Evolutionary conservation across 371 early-diverging fungal genomes (phyloP), one percentile per base, ranked within the genome.

Genomic region (Encephalitozoon intestinalis): DNA sequence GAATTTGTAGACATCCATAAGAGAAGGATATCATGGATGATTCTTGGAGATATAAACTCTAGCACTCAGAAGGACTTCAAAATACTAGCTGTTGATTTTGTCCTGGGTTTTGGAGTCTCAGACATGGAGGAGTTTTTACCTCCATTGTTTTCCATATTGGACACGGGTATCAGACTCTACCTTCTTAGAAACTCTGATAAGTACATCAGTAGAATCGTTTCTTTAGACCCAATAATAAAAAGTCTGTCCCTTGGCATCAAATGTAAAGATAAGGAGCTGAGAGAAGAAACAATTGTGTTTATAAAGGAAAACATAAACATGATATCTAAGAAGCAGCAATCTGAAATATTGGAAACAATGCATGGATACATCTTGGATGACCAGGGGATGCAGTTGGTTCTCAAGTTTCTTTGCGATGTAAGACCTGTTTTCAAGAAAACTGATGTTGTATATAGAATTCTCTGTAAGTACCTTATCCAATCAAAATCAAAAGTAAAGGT

Each of bases 261-360:
- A 37, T 46, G 68, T 18, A 83, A 70, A 8, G 81, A 83, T n/a
- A 73, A 77, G 46, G 34, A 50, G 8, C 54, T 83, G 1, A 66
- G 65, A 28, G 51, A 28, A 41, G 78, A 76, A 64, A 81, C 84
- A 11, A 70, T 83, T n/a, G 50, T 30, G 26, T 81, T 81, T 39
- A 68, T 83, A 37, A 63, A 76, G 34, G 41, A 71, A 2, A 77
- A 79, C 49, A 44, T 63, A 15, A 2, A 37, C 3, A 70, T 63
- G 23, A 46, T 69, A 37, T 58, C 46, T 11, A 66, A 75, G 31
- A 31, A 49, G 46, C 51, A 66, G 23, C 43, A 75, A 4, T n/a
- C 63, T 15, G 30, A 41, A 6, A 51, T 82, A 25, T 26, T 78
- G 15, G 70, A 75, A 7, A 66, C 28, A 26, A 75, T 80, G 77